Evolutionary conservation across 345 rosid species (phyloP).

Genomic region (Geranium rotundifolium): DNA sequence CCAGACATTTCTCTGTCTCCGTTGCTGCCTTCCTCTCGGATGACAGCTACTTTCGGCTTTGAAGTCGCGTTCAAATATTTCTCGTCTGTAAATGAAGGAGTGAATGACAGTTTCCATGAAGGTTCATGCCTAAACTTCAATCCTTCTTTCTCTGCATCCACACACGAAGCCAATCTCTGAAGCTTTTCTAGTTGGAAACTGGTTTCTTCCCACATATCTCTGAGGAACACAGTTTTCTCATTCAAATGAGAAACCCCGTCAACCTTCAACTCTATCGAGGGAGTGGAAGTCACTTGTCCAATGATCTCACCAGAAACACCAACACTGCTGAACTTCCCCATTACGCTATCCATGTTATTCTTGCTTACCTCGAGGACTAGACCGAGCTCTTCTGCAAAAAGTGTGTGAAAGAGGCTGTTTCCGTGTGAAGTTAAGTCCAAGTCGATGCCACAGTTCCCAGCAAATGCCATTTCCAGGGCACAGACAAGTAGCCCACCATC

Average conservation of each 20-base stretch:
- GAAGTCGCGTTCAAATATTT: constrained; percentile 38
- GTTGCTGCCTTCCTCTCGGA: constrained; percentile 96
- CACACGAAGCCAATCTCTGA: constrained; percentile 74
- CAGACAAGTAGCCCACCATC: too few species aligned
- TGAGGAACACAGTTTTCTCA: constrained; percentile 49
- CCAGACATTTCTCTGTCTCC: constrained; percentile 98
- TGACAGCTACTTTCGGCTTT: constrained; percentile 83
- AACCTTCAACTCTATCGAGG: constrained; percentile 42
- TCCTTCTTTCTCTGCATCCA: constrained; percentile 78
- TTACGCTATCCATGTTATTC: constrained; percentile 40
- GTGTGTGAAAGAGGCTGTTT: constrained; percentile 58
- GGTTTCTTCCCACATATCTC: constrained; percentile 93
- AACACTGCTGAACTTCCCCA: constrained; percentile 31
- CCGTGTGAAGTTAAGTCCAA: constrained; percentile 47
- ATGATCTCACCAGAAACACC: constrained; percentile 52
- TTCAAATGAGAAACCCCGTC: constrained; percentile 46
- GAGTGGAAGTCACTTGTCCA: constrained; percentile 57
- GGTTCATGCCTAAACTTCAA: constrained; percentile 65
- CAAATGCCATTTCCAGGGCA: too few species aligned
- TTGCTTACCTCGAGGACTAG: constrained; percentile 67
- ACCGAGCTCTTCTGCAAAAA: constrained; percentile 86
- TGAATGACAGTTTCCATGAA: constrained; percentile 60
- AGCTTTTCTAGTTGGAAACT: constrained; percentile 75
- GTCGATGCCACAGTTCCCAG: too few species aligned
- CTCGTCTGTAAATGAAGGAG: constrained; percentile 56